Evolutionary conservation across 495 filamentous ascomycete genomes (phyloP), one percentile per base, ranked within the genome.

Genomic region (Aspergillus nanangensis): DNA sequence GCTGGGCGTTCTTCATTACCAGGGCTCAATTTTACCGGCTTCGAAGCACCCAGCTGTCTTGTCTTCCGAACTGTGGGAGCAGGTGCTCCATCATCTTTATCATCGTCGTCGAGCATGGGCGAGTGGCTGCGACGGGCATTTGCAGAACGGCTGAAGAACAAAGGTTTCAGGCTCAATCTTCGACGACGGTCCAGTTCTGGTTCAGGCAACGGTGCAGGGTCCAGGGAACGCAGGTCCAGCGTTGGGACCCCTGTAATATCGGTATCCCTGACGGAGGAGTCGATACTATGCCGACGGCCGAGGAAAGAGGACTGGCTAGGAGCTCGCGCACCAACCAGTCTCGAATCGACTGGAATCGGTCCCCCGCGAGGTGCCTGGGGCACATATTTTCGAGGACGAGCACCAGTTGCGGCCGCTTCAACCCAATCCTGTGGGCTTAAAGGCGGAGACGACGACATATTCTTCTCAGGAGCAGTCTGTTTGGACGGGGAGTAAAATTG

Each of bases 341-440:
- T 45, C 25, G 58, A 47, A n/a, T 54, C 48, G 11, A 38, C 24
- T 1, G 45, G 46, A 25, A 47, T 35, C 18, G 39, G 47, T 4
- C 51, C 55, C 5, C 40, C 43, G 1, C 38, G 52, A 5, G 48
- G 22, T 2, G 29, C 40, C 20, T 32, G 44, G 11, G 52, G 5
- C 14, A 18, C 44, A 15, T 52, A 41, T 33, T 56, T 63, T 5
- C 55, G 42, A 25, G 60, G 50, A 11, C 52, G 57, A 19, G 54
- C 54, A 7, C 43, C 50, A 25, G 60, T 45, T 45, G 58, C 60
- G 19, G 67, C 67, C 14, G 70, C 70, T 22, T 69, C 70, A 39
- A 74, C 36, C 70, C 70, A 74, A 23, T 74, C 70, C 33, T 68
- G 64, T 8, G 70, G 62, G 2, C 67, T 69, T 8, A 72, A 45